phyloP scores from a whole-genome alignment of 208 protist genomes.

The Leishmania tarentolae region DNA sequence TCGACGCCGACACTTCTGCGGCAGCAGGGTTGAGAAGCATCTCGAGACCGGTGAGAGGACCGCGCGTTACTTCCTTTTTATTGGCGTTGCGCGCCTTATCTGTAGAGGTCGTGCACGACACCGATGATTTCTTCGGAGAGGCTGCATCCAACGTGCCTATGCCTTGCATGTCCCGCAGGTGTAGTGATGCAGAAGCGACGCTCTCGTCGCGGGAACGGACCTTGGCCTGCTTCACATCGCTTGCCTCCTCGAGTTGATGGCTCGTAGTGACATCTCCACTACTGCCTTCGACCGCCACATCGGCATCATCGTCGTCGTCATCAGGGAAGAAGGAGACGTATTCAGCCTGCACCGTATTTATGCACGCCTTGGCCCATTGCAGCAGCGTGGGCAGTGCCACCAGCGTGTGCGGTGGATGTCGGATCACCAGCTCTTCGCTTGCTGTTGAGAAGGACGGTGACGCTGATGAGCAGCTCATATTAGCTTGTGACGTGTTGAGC shows the following conservation, averaged over 20 bases:
- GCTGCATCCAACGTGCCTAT: too few relatives aligned
- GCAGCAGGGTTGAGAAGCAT: conserved; percentile 1
- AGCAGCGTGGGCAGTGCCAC: conserved; percentile 31
- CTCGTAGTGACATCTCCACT: too few relatives aligned
- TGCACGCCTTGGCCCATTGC: conserved; percentile 29
- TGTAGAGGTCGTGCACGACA: neutral
- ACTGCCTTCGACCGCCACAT: neutral
- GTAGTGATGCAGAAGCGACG: neutral
- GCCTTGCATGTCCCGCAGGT: neutral
- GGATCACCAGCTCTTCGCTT: neutral
- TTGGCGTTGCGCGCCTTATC: neutral
- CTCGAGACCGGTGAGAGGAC: conserved; percentile 1
- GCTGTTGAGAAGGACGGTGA: neutral
- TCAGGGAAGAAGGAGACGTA: conserved; percentile 19
- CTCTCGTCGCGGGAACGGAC: neutral
- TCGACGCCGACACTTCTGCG: conserved; percentile 10
- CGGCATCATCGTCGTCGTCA: neutral
- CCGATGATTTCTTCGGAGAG: neutral
- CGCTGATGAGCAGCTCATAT: neutral
- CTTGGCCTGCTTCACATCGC: neutral
- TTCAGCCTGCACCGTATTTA: conserved; percentile 8
- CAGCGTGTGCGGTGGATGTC: conserved; percentile 38
- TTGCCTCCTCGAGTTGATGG: neutral
- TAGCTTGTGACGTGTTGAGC: neutral
- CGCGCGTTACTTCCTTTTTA: neutral